Conservation (phyloP, 2,329 filamentous ascomycete species). For the Colletotrichum spinosum region DNA sequence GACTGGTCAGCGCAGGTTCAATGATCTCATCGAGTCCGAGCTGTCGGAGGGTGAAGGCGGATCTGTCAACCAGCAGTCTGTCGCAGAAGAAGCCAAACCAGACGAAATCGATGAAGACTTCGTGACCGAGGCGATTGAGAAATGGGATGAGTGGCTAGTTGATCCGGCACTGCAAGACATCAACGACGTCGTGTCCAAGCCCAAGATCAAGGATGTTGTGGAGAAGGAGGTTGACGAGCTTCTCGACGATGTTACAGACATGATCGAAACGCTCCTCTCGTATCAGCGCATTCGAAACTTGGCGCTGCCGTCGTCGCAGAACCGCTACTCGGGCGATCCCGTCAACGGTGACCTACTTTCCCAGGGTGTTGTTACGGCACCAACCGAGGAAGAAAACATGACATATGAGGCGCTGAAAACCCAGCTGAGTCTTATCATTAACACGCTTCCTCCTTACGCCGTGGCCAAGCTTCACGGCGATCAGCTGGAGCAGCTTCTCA, state of each 20-base stretch:
- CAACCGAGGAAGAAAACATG: constrained; percentile 70
- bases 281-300: constrained; percentile 84
- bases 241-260: constrained; percentile 78
- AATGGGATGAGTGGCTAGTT: constrained; percentile 68
- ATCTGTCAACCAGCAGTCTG: constrained; percentile 47
- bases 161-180: constrained; percentile 63
- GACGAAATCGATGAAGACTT: constrained; percentile 59
- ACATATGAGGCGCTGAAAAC: constrained; percentile 81
- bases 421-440: constrained; percentile 79
- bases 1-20: constrained; percentile 73
- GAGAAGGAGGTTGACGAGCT: constrained; percentile 49
- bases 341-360: constrained; percentile 75
- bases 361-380: constrained; percentile 73
- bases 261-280: constrained; percentile 81
- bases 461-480: constrained; percentile 89
- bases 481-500: constrained; percentile 83
- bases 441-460: constrained; percentile 83
- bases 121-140: constrained; percentile 66
- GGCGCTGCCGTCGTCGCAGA: constrained; percentile 73
- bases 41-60: constrained; percentile 55
- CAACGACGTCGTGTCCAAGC: constrained; percentile 61
- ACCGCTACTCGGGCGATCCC: constrained; percentile 70
- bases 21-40: constrained; percentile 70
- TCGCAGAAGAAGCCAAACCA: constrained; percentile 44
- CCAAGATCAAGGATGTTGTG: constrained; percentile 48